Percentiles rank a stretch among this genome's conserved stretches.
Conservation (phyloP, 2,329 filamentous ascomycete genomes). For the Apiospora pterosperma region DNA sequence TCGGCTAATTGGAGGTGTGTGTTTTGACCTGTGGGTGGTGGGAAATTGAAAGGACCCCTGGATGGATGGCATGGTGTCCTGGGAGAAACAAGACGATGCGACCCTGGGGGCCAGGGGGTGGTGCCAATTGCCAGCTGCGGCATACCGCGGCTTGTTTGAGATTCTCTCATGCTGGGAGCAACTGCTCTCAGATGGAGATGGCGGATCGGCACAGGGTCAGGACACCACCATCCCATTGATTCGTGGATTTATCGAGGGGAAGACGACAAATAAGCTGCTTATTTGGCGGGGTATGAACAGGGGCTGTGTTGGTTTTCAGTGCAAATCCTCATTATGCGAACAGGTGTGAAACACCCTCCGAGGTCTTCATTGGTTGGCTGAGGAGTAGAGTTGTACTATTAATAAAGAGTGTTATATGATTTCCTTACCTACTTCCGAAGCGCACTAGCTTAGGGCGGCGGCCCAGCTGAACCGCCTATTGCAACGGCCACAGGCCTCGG, state of each 20-base stretch:
- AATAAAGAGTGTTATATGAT: too few relatives aligned
- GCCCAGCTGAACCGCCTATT: too few relatives aligned
- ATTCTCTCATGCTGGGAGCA: background rate
- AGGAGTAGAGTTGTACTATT: background rate
- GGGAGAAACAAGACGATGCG: background rate
- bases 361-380: background rate
- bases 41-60: constrained; percentile 1
- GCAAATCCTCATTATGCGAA: background rate
- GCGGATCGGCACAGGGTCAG: background rate
- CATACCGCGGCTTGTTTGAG: background rate
- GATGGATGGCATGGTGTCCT: background rate
- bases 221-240: background rate
- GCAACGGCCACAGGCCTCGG: too few relatives aligned
- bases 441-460: too few relatives aligned
- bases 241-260: background rate
- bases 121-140: background rate
- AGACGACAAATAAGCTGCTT: background rate
- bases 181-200: background rate
- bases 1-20: background rate
- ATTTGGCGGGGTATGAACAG: background rate
- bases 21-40: background rate
- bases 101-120: background rate
- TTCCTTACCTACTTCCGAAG: too few relatives aligned
- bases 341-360: too few relatives aligned
- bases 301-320: background rate